Evolutionary conservation across 2,329 filamentous ascomycete genomes (phyloP).

Genomic region (Aspergillus tanneri): DNA sequence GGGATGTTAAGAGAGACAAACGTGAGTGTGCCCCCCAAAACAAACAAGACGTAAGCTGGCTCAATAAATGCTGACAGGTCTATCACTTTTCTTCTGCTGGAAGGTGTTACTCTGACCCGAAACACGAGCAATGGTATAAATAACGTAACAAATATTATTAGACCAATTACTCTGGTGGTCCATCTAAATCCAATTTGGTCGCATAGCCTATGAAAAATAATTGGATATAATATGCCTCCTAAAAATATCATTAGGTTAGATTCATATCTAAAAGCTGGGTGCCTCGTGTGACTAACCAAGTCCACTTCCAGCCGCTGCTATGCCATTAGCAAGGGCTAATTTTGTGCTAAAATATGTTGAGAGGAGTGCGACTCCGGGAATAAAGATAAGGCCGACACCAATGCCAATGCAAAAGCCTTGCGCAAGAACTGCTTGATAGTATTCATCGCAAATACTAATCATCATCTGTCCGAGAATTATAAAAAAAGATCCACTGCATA

Average conservation of each 20-base stretch:
- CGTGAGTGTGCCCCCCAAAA: background rate
- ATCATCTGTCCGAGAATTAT: constrained; percentile 47
- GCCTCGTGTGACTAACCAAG: constrained; percentile 13
- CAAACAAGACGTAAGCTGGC: constrained; percentile 1
- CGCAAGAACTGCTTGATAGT: constrained; percentile 48
- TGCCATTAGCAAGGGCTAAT: constrained; percentile 31
- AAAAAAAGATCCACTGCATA: constrained; percentile 29
- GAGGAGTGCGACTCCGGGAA: constrained; percentile 32
- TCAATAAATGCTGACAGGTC: background rate
- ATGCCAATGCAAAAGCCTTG: constrained; percentile 51
- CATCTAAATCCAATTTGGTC: constrained; percentile 1
- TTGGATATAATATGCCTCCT: constrained; percentile 1
- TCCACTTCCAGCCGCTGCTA: constrained; percentile 28
- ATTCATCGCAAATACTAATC: constrained; percentile 42
- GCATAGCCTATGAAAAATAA: background rate
- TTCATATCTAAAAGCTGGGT: background rate
- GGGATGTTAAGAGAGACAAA: constrained; percentile 3
- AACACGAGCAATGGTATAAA: background rate
- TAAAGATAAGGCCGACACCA: constrained; percentile 41
- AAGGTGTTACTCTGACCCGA: background rate
- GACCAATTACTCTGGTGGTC: background rate
- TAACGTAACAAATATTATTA: constrained; percentile 1
- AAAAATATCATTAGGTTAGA: background rate
- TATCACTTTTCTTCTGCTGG: background rate
- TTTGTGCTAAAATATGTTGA: constrained; percentile 32